Evolutionary conservation across 345 rosid species (phyloP), one percentile per base, ranked within the genome.

Genomic region (Anastatica hierochuntica): DNA sequence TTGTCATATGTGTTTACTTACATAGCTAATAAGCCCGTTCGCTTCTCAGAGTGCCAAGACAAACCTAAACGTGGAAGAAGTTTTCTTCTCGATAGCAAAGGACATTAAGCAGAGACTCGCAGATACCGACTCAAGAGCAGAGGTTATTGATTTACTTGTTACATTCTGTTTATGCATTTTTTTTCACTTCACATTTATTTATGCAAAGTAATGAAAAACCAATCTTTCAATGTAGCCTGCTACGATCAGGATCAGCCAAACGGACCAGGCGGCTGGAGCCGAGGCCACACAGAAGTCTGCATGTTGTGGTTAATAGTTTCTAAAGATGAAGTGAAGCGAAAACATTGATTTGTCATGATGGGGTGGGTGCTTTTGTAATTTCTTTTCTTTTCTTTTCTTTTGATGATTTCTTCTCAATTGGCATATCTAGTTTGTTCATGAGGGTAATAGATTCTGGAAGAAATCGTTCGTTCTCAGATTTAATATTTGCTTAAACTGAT

Each of bases 91-190:
- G 11, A 84, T 87, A 49, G 96, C 85, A 38, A 87, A 73, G 72
- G 95, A 90, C 66, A 90, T 90, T 37, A 90, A 87, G 74, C 96
- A 82, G 75, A 77, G 96, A 74, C 89, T 82, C 39, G 66, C 98
- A 0, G 95, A 90, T 53, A 77, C 82, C 1, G 96, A 84, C 68
- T 63, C 92, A 0, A 82, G 42, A 56, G 79, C 82, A 24, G 92
- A 84, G 96, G 96, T 90, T 76, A 33, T 20, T 30, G 3, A 20
- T 2, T 58, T 52, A n/a, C 44, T 15, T 59, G 45, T 46, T 16
- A 31, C 26, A 37, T 38, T 21, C 33, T 38, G 12, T 31, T 46
- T 30, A 1, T 29, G 15, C 37, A 38, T 29, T 42, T 27, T 53
- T 20, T 43, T 40, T 15, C 50, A 13, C 18, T 49, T 56, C 21